These are phyloP conservation scores for Heracleum sosnowskyi DNA, from an alignment of 129 eudicot species.

Conservation along the genomic window DNA sequence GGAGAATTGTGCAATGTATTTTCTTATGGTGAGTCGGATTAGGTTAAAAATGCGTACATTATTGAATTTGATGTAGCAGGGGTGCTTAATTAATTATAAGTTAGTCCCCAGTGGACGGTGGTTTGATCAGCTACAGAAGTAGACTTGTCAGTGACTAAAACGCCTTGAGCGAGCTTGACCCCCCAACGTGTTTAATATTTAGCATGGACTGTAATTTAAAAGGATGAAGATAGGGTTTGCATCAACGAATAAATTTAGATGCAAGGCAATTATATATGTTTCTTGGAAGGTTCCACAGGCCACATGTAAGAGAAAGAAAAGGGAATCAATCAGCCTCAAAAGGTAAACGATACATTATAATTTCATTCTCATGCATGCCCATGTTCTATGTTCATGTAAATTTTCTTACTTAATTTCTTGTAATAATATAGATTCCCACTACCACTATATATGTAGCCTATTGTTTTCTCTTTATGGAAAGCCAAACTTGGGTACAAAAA, in stretches of 20 bases:
- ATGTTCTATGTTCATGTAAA: background rate
- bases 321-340: no score
- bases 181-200: constrained; percentile 6
- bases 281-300: background rate
- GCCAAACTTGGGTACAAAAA: background rate
- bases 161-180: constrained; percentile 52
- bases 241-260: no score
- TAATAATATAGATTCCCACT: constrained; percentile 1
- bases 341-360: background rate
- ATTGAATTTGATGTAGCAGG: background rate
- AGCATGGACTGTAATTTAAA: no score
- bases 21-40: no score
- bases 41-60: no score
- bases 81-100: background rate
- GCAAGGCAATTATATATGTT: background rate
- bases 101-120: no score
- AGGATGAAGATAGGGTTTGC: no score
- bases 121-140: constrained; percentile 24
- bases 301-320: no score
- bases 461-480: background rate
- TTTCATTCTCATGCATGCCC: background rate
- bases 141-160: constrained; percentile 44
- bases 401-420: background rate
- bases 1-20: no score
- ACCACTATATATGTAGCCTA: background rate